Percentiles rank a stretch among this genome's conserved stretches.
These are phyloP conservation scores for Thermothelomyces thermophilus DNA, from an alignment of 2,329 filamentous ascomycete genomes.

Conservation along the genomic window DNA sequence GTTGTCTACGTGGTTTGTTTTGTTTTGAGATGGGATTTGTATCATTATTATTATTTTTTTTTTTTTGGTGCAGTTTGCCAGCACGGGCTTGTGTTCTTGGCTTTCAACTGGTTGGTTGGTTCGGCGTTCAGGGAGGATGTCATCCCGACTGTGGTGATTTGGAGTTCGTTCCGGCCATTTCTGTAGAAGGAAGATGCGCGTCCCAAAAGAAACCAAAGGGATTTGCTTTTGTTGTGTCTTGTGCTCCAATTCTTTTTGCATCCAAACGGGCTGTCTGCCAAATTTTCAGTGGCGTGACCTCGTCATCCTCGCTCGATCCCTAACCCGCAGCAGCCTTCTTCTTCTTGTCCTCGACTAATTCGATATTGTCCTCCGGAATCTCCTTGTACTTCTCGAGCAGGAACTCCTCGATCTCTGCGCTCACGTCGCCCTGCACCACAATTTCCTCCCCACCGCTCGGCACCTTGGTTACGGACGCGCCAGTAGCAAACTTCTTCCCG, in stretches of 20 bases:
- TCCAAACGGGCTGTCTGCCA: no score
- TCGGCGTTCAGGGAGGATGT: neutral
- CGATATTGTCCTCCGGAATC: slow-evolving; percentile 91
- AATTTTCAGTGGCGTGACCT: no score
- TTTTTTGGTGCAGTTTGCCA: neutral
- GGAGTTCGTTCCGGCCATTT: neutral
- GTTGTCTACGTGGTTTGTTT: neutral
- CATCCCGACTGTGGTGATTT: neutral
- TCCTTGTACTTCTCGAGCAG: slow-evolving; percentile 81
- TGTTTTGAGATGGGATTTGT: neutral
- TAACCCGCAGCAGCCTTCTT: slow-evolving; percentile 60
- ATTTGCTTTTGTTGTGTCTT: neutral
- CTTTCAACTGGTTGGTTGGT: neutral
- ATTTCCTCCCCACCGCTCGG: slow-evolving; percentile 88
- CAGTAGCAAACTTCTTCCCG: slow-evolving; percentile 97
- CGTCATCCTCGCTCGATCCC: no score
- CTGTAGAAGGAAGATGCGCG: no score
- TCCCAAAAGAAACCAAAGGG: neutral
- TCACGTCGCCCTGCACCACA: slow-evolving; percentile 94
- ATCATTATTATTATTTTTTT: neutral
- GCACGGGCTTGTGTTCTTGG: no score
- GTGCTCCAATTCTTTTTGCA: no score
- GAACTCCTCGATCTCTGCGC: slow-evolving; percentile 89
- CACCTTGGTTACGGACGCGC: slow-evolving; percentile 83
- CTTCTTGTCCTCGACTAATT: slow-evolving; percentile 92